Evolutionary conservation across 106 monocot genomes (phyloP), one percentile per base, ranked within the genome.

Genomic region (Allium cepa): DNA sequence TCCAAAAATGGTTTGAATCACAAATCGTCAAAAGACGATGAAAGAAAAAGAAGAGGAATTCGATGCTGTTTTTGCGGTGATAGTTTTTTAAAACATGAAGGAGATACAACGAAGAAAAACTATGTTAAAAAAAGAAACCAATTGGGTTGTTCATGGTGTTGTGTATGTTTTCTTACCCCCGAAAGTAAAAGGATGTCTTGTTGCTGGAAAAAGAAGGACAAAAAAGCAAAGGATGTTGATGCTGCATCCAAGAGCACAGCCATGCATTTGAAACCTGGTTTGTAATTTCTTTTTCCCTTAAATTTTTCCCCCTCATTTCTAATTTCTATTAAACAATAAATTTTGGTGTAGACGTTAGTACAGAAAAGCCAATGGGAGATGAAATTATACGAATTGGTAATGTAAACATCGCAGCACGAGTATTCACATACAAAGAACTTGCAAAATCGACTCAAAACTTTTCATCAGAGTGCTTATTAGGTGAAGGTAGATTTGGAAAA

Each of bases 401-500:
- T 48, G 50, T 56, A 10, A 72, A 72, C 57, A 69, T 36, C 12
- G 57, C 72, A 9, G 68, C 74, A 1, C 67, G 66, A 16, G 60
- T 76, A 9, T 83, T 83, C 53, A 76, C 75, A 50, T 79, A 76
- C 63, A 27, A 68, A 17, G 62, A 79, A 47, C 66, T 83, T 26
- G 67, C 55, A 28, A 64, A 45, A 50, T 78, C 83, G 27, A 83
- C 83, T 7, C 56, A 76, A 55, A 72, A 68, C 64, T 83, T 83
- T 48, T 67, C 61, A 53, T 9, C 60, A 12, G 71, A 71, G 17
- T 75, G 63, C 52, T 50, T 79, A 52, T 59, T 83, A 26, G 75
- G 75, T 57, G 72, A 71, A 64, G 83, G 76, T 14, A 74, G 75
- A 9, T 64, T 72, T 58, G 79, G 83, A 55, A 79, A 75, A 75